Evolutionary conservation across 2,329 filamentous ascomycete species (phyloP).

Genomic region (Zasmidium citrigriseum): DNA sequence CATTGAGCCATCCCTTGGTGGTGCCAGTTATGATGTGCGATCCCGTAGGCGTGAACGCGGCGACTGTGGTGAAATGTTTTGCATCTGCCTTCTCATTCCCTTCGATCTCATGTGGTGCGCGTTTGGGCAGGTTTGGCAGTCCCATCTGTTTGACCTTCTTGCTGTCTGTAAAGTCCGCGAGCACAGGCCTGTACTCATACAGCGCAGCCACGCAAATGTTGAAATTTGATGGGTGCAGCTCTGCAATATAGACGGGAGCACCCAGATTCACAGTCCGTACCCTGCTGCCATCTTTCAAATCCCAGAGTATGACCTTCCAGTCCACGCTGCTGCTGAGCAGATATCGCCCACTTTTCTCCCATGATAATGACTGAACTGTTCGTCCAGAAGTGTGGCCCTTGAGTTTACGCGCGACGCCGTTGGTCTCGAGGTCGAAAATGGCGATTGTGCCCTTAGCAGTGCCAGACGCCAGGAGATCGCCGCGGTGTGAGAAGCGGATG

Average conservation of each 20-base stretch:
- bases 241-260: constrained; percentile 91
- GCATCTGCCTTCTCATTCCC: constrained; percentile 87
- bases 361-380: constrained; percentile 92
- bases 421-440: constrained; percentile 96
- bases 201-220: constrained; percentile 85
- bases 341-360: constrained; percentile 90
- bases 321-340: constrained; percentile 91
- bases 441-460: constrained; percentile 89
- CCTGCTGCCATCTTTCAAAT: constrained; percentile 71
- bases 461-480: constrained; percentile 92
- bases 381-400: constrained; percentile 76
- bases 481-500: constrained; percentile 86
- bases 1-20: constrained; percentile 93
- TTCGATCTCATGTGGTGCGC: constrained; percentile 67
- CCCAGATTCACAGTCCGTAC: constrained; percentile 87
- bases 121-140: constrained; percentile 79
- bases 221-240: constrained; percentile 87
- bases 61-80: constrained; percentile 91
- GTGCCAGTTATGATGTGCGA: constrained; percentile 91
- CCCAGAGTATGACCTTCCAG: constrained; percentile 96
- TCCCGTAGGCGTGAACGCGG: constrained; percentile 81
- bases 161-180: constrained; percentile 64
- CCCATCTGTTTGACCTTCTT: constrained; percentile 66
- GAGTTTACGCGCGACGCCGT: constrained; percentile 91
- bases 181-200: constrained; percentile 87